Base-by-base conservation (phyloP, 768 basidiomycete genomes). In the Vararia minispora region DNA sequence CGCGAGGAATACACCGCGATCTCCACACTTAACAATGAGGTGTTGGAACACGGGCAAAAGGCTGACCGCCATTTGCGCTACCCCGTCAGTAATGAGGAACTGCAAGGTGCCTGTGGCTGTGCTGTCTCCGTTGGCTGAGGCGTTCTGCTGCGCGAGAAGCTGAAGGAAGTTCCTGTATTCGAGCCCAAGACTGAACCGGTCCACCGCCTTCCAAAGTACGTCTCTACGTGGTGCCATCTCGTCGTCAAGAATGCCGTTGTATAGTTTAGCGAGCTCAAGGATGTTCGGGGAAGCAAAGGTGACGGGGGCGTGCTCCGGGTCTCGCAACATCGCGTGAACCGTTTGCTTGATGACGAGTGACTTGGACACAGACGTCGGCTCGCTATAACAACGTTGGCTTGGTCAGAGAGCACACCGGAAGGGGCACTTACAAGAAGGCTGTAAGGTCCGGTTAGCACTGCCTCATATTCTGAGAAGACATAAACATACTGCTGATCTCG, bases 341-440 rank as follows among this genome's bases (percentile, higher is more conserved):
- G 85, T 76, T 0, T 76, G 69, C 5, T 95, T 53, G 42, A 98
- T 76, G 2, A 67, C 62, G 2, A 65, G 62, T 0, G 85, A 79
- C 61, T 98, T 98, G 31, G 69, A 60, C n/a, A 81, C 68, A 0
- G 91, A 95, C 1, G 95, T 98, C 1, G 95, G 94, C 58, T 99
- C 95, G 56, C 85, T 87, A 45, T n/a, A 43, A 37, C 20, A 30
- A 31, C 16, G 25, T 43, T 35, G 40, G 5, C 21, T 31, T 30
- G 33, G 24, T 6, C 18, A 17, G 28, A 18, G 42, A 35, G 20
- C 24, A 29, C 33, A 40, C 6, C 10, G 6, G n/a, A 37, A 8
- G 23, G 24, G 10, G 14, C n/a, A 62, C 78, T 48, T 53, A 85
- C 83, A 86, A 90, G 54, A 92, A 80, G 11, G 74, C 87, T 89